A percentile compares a stretch with the other conserved stretches of the same genome.
Conservation (phyloP, 345 rosid genomes). For the Pelargonium nanum region DNA sequence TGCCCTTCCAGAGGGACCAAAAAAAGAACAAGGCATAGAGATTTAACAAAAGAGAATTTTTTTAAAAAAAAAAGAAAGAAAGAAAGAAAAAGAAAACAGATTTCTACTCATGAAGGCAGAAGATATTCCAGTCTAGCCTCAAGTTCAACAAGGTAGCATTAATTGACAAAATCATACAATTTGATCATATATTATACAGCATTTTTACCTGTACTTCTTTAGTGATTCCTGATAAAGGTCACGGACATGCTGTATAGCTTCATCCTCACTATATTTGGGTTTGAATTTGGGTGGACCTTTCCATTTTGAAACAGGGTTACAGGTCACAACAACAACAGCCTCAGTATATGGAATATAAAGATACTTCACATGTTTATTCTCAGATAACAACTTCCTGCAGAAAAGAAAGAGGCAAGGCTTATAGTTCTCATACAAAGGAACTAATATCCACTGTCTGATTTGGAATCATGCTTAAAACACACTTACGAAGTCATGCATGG, state of each 20-base stretch:
- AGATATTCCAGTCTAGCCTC: background rate
- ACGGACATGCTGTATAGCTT: conserved; percentile 58
- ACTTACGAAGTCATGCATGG: background rate
- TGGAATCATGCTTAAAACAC: background rate
- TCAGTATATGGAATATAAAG: conserved; percentile 76
- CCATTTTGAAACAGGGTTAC: conserved; percentile 90
- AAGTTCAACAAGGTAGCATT: background rate
- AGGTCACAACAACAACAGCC: conserved; percentile 77
- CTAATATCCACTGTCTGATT: background rate
- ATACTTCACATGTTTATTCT: conserved; percentile 95
- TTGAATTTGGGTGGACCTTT: conserved; percentile 69
- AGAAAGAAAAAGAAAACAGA: background rate
- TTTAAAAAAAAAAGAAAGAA: background rate
- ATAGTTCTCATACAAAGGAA: background rate
- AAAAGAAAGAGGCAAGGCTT: conserved; percentile 5
- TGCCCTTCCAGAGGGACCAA: background rate
- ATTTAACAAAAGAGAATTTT: background rate
- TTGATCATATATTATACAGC: conserved; percentile 2
- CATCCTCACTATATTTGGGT: conserved; percentile 65
- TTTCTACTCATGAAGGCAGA: background rate
- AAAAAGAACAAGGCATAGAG: background rate
- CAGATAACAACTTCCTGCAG: conserved; percentile 67
- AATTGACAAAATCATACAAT: background rate
- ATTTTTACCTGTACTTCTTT: conserved; percentile 56
- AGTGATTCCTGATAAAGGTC: conserved; percentile 66